Conservation (phyloP, 768 basidiomycete species). For the Boletus sensibilis region DNA sequence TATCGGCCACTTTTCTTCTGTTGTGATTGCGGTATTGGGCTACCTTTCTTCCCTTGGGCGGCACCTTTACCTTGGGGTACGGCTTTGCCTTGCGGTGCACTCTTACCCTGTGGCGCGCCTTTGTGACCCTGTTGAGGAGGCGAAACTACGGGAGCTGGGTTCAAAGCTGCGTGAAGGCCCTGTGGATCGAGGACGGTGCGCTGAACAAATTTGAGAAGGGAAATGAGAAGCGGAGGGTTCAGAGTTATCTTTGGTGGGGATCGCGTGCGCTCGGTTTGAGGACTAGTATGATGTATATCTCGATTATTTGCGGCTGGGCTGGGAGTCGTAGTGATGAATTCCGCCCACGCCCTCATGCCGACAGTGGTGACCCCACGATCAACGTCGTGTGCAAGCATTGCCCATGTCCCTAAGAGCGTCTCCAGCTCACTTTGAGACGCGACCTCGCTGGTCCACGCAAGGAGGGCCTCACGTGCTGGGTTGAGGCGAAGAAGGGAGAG, state of each 20-base stretch:
- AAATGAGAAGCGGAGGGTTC: slow-evolving; percentile 29
- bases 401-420: slow-evolving; percentile 70
- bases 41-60: slow-evolving; percentile 21
- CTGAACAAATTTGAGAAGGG: slow-evolving; percentile 52
- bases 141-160: slow-evolving; percentile 53
- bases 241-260: slow-evolving; percentile 30
- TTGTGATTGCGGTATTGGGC: slow-evolving; percentile 24
- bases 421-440: slow-evolving; percentile 52
- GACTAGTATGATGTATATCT: background rate
- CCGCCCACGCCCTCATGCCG: slow-evolving; percentile 56
- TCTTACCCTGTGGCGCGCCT: background rate
- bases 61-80: slow-evolving; percentile 5
- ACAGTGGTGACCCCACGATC: slow-evolving; percentile 58
- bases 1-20: slow-evolving; percentile 34
- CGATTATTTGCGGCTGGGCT: slow-evolving; percentile 5
- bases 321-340: slow-evolving; percentile 24
- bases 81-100: background rate
- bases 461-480: slow-evolving; percentile 45
- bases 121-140: slow-evolving; percentile 13
- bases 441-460: slow-evolving; percentile 49
- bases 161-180: slow-evolving; percentile 56
- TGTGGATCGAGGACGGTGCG: slow-evolving; percentile 59
- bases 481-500: slow-evolving; percentile 60
- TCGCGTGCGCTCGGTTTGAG: background rate
- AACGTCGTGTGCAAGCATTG: slow-evolving; percentile 64